Evolutionary conservation across 2,329 filamentous ascomycete species (phyloP), one percentile per base, ranked within the genome.

Genomic region (Aschersonia sp.): DNA sequence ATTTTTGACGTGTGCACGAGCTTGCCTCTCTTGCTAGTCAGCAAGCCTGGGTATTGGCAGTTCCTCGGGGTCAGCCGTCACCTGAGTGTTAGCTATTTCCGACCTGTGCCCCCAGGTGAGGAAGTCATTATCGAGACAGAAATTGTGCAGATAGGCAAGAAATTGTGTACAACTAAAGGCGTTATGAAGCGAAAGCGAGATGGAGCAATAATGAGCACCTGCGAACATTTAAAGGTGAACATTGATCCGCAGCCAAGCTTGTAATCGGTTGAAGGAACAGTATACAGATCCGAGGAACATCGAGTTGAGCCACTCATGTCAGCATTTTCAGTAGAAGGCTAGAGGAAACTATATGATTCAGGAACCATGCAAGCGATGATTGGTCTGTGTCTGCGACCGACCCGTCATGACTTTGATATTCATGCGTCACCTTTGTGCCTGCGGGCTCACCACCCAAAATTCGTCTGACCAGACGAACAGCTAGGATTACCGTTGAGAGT

Each of bases 1-100:
- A 62, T 87, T 4, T 81, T 86, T 53, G 84, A 87, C 63, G 66
- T 75, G 49, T 72, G 76, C 54, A 85, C 83, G 0, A 77, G 76
- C 4, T 59, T 77, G 14, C 68, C 77, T 4, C 61, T 86, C 10
- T 62, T 72, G 8, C 69, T 80, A 39, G 60, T 82, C 46, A 71
- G 72, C 43, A 66, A 65, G 29, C 75, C 74, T 0, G 81, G 79
- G 5, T 77, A 73, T 59, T 84, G 82, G 74, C 64, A 70, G 48
- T 66, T 64, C 40, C 69, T 80, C 30, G 82, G 83, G 39, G 81
- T 87, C 30, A 79, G 70, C 57, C 72, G 83, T 49, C 80, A 76
- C 30, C 67, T 87, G 47, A 78, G 73, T 55, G 71, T 83, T 41
- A 84, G 79, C 0, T 87, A 84, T 59, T 62, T 87, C 50, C 71